Base-by-base conservation (phyloP, 352 stramenopile genomes). In the Saprolegnia diclina region DNA sequence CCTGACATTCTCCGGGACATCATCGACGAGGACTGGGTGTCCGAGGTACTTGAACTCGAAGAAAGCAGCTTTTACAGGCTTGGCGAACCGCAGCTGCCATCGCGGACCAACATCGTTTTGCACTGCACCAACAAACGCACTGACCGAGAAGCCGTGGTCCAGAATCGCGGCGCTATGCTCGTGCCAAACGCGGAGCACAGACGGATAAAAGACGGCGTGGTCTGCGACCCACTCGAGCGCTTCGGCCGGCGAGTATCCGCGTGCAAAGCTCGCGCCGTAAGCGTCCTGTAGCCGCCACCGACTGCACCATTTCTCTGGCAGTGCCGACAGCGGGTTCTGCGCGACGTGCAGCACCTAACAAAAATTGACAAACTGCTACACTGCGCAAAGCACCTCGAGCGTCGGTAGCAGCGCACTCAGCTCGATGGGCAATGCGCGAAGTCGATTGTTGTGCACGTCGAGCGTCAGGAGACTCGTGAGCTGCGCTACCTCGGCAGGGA, bases 31-130 rank as follows among this genome's bases (percentile, higher is more conserved):
- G 0, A 77, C 71, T 7, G 72, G 57, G 35, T 92, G 83, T 0
- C 83, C 83, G 0, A 85, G 4, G 71, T 87, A 71, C 69, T 85
- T 87, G 59, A 90, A 90, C 64, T 92, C 83, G 65, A 88, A 92
- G 53, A 81, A 90, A 56, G 84, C 88, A 35, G 87, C 71, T 0
- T 76, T 78, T 48, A 85, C 79, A 24, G 88, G 68, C 1, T 80
- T 78, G 32, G 82, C 68, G 56, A 84, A 88, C 5, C 79, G 78
- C 45, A 65, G 44, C 53, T 89, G 76, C 82, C 83, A 92, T 19
- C 26, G 44, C 3, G 72, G 45, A 37, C 66, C 71, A 55, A 89
- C 76, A 6, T 35, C 65, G 3, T 45, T 19, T 21, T 72, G 71
- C 22, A 90, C 83, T 22, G 50, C 42, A 5, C 66, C 37, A 11